Evolutionary conservation across 371 early-diverging fungal species (phyloP).

Genomic region (Mortierella sp.): DNA sequence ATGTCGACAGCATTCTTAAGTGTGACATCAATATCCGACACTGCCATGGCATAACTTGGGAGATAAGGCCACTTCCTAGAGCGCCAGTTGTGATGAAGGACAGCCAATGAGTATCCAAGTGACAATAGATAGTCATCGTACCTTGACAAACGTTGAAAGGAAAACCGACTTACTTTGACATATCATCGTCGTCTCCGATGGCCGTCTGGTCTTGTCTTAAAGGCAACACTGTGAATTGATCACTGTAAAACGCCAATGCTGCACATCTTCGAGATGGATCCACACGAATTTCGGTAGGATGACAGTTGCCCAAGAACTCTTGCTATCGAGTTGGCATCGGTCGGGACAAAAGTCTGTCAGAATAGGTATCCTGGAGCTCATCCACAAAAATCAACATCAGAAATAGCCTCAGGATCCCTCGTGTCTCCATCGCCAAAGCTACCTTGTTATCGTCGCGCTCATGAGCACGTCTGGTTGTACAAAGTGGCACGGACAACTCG

Average conservation of each 20-base stretch:
- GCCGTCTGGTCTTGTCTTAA: slow-evolving; percentile 77
- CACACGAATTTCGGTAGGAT: slow-evolving; percentile 72
- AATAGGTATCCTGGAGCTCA: neutral
- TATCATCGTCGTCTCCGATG: slow-evolving; percentile 58
- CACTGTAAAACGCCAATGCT: slow-evolving; percentile 84
- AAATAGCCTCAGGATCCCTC: too few species aligned
- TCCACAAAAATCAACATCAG: too few species aligned
- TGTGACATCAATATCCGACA: slow-evolving; percentile 72
- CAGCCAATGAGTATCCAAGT: neutral
- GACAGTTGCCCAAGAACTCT: slow-evolving; percentile 73
- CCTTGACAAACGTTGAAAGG: neutral
- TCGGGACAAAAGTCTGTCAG: neutral
- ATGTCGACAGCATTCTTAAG: slow-evolving; percentile 89
- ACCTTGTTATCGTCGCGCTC: slow-evolving; percentile 93
- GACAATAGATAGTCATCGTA: too few species aligned
- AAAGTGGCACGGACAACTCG: slow-evolving; percentile 77
- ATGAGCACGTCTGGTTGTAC: slow-evolving; percentile 73
- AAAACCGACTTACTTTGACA: slow-evolving; percentile 55
- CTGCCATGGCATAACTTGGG: slow-evolving; percentile 85
- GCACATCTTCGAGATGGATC: slow-evolving; percentile 91
- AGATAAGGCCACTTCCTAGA: slow-evolving; percentile 73
- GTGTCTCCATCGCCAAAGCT: too few species aligned
- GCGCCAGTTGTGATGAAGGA: slow-evolving; percentile 43
- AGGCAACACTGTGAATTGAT: slow-evolving; percentile 92
- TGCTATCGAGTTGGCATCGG: slow-evolving; percentile 50